These are phyloP conservation scores for Hygrophila difformis DNA, from an alignment of 257 asterid genomes.

Conservation along the genomic window DNA sequence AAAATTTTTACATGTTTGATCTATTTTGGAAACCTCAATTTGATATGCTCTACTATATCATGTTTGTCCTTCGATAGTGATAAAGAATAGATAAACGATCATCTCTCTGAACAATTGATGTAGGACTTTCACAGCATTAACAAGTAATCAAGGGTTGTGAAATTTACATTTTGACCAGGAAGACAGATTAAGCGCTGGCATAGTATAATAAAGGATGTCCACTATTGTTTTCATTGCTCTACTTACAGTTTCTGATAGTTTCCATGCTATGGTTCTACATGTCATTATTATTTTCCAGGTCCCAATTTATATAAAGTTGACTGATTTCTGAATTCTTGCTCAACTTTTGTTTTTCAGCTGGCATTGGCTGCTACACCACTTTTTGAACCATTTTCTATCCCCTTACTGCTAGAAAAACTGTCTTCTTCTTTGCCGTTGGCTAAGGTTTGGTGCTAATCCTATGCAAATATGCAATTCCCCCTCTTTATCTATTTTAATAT, in stretches of 20 bases:
- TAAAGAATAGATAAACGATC: too few relatives aligned
- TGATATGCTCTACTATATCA: too few relatives aligned
- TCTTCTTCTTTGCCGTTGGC: slow-evolving; percentile 79
- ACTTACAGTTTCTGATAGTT: slow-evolving; percentile 3
- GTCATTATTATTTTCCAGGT: neutral
- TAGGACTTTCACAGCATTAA: neutral
- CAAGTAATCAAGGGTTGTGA: neutral
- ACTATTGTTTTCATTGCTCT: slow-evolving; percentile 3
- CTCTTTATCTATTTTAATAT: too few relatives aligned
- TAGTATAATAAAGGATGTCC: slow-evolving; percentile 1
- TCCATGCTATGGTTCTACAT: slow-evolving; percentile 11
- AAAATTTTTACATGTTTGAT: too few relatives aligned
- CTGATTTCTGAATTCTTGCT: slow-evolving; percentile 18
- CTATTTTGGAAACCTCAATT: too few relatives aligned
- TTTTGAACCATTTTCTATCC: slow-evolving; percentile 73
- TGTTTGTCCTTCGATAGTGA: too few relatives aligned
- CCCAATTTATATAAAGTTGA: slow-evolving; percentile 10
- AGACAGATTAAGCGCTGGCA: too few relatives aligned
- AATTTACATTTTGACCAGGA: slow-evolving; percentile 5
- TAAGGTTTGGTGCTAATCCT: slow-evolving; percentile 47
- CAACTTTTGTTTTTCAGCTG: slow-evolving; percentile 46
- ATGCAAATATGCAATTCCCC: slow-evolving; percentile 8
- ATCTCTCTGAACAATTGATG: slow-evolving; percentile 5
- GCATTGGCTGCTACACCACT: slow-evolving; percentile 82
- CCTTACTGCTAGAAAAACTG: slow-evolving; percentile 79